phyloP scores from a whole-genome alignment of 495 filamentous ascomycete species.

The Daldinia childiae region DNA sequence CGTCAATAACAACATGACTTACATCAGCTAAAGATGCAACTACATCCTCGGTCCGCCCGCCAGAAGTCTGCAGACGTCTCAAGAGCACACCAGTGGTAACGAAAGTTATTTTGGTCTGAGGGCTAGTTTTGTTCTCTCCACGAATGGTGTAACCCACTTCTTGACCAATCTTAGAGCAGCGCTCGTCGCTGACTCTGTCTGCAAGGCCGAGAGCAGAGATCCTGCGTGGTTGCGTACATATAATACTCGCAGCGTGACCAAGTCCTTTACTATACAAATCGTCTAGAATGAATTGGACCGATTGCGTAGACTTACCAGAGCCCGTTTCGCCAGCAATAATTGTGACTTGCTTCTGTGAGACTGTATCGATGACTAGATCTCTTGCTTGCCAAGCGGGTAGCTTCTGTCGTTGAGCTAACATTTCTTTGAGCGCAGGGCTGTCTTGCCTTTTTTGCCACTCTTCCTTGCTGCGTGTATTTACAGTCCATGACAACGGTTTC shows the following conservation, averaged over 20 bases:
- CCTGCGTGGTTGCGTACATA: conserved; percentile 93
- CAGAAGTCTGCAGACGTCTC: conserved; percentile 85
- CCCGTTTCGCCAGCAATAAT: conserved; percentile 98
- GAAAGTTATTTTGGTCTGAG: conserved; percentile 87
- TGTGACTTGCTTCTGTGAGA: conserved; percentile 81
- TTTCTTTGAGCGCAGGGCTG: conserved; percentile 69
- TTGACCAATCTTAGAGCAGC: conserved; percentile 80
- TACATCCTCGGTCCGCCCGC: conserved; percentile 77
- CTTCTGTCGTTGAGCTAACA: conserved; percentile 72
- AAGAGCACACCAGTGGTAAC: conserved; percentile 97
- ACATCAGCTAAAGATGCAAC: conserved; percentile 84
- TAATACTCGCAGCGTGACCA: conserved; percentile 84
- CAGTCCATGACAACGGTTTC: conserved; percentile 58
- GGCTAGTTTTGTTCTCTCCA: conserved; percentile 77
- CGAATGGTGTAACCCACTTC: conserved; percentile 96
- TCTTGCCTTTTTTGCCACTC: conserved; percentile 58
- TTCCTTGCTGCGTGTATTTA: conserved; percentile 53
- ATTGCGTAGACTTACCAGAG: conserved; percentile 96
- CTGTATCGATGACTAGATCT: conserved; percentile 76
- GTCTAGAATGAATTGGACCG: conserved; percentile 94
- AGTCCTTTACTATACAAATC: conserved; percentile 82
- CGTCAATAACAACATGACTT: conserved; percentile 94
- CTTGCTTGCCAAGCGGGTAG: conserved; percentile 90
- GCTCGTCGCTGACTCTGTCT: conserved; percentile 92
- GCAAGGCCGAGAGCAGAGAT: conserved; percentile 95